Conservation (phyloP, 2,329 filamentous ascomycete genomes). For the Diplodia seriata region DNA sequence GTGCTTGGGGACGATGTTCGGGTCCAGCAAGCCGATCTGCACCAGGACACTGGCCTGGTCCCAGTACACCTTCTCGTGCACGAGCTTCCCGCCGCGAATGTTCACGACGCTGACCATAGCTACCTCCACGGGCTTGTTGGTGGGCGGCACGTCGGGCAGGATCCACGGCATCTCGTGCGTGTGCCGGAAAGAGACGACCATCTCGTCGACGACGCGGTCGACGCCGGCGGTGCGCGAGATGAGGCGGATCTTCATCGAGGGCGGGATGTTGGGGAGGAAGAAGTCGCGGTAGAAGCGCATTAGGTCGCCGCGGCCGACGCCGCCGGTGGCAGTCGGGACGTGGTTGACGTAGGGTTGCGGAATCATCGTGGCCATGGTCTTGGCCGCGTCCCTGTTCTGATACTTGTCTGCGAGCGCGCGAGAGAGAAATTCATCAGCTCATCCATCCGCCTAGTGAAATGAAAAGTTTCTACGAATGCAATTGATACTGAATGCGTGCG, state of each 20-base stretch:
- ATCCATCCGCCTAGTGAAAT: background rate
- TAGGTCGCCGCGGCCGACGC: constrained; percentile 51
- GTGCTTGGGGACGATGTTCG: constrained; percentile 57
- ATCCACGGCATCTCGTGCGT: constrained; percentile 65
- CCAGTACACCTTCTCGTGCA: constrained; percentile 66
- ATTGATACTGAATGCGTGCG: background rate
- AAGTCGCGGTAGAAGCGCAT: constrained; percentile 63
- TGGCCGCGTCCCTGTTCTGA: constrained; percentile 38
- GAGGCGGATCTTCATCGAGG: constrained; percentile 60
- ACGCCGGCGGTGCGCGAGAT: constrained; percentile 63
- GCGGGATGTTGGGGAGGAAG: constrained; percentile 62
- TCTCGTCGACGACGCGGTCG: constrained; percentile 66
- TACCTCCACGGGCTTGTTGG: constrained; percentile 62
- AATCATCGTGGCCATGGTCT: constrained; percentile 42
- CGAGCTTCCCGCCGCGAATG: constrained; percentile 60
- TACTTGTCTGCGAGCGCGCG: constrained; percentile 31
- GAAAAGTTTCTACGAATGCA: constrained; percentile 9
- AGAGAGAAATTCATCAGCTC: constrained; percentile 7
- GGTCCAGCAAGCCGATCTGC: constrained; percentile 63
- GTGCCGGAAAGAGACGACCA: constrained; percentile 63
- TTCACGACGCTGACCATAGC: constrained; percentile 63
- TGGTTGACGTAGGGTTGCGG: constrained; percentile 45
- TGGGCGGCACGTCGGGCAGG: constrained; percentile 63
- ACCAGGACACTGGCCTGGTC: constrained; percentile 65
- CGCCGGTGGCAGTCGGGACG: constrained; percentile 54